Evolutionary conservation across 352 stramenopile species (phyloP).

Genomic region (Thraustotheca clavata): DNA sequence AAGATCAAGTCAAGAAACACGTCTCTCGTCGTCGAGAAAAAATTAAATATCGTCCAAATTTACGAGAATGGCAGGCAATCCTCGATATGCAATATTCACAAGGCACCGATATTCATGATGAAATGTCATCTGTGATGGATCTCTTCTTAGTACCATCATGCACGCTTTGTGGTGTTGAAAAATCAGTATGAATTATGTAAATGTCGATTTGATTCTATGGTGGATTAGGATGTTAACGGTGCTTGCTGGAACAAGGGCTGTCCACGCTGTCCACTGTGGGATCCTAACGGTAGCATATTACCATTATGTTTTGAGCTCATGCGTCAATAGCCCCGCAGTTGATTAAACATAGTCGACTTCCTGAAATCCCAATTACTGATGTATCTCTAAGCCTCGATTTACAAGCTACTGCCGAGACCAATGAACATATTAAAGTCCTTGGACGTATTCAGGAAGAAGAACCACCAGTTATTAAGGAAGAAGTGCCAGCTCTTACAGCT

Average conservation of each 20-base stretch:
- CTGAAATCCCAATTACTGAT: not conserved
- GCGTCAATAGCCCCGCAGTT: not conserved
- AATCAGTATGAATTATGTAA: slow-evolving; percentile 28
- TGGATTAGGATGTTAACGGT: slow-evolving; percentile 40
- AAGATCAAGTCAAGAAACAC: slow-evolving; percentile 80
- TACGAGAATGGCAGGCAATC: slow-evolving; percentile 63
- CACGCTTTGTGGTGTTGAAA: slow-evolving; percentile 75
- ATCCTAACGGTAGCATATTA: slow-evolving; percentile 16
- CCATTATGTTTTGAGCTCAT: not conserved
- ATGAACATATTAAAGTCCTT: not conserved
- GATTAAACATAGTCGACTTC: not conserved
- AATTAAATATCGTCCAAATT: slow-evolving; percentile 77
- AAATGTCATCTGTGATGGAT: slow-evolving; percentile 43
- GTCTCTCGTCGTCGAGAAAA: slow-evolving; percentile 73
- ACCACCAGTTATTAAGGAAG: not conserved
- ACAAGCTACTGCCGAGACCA: not conserved
- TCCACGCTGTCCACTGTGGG: slow-evolving; percentile 56
- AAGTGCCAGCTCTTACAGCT: not conserved
- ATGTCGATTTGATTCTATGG: not conserved
- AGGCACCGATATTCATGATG: slow-evolving; percentile 34
- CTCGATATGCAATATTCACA: slow-evolving; percentile 59
- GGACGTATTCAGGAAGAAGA: not conserved
- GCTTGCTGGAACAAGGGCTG: slow-evolving; percentile 73
- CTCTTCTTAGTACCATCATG: slow-evolving; percentile 63
- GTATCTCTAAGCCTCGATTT: not conserved